Conservation (phyloP, 495 filamentous ascomycete genomes). For the Penicillium lagena region DNA sequence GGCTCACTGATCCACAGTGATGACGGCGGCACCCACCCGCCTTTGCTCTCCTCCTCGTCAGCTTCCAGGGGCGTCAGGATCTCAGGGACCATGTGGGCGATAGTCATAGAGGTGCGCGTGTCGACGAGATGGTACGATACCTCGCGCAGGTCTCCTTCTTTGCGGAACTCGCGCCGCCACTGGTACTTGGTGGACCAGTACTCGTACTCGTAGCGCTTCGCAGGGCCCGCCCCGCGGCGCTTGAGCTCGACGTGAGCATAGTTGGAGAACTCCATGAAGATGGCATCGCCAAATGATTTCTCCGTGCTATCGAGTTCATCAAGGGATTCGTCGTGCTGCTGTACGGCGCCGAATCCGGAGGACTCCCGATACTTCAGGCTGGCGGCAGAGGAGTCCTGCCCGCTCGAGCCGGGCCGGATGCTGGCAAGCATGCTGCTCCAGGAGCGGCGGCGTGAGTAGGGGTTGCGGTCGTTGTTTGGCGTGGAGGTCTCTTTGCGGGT, state of each 20-base stretch:
- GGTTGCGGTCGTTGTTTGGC: constrained; percentile 20
- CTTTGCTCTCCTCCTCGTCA: constrained; percentile 66
- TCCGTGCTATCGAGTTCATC: too few relatives aligned
- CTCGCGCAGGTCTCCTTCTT: constrained; percentile 50
- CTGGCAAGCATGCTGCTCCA: constrained; percentile 69
- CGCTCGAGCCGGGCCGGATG: constrained; percentile 53
- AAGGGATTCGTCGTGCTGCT: constrained; percentile 16
- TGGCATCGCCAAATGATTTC: constrained; percentile 53
- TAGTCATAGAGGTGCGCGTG: constrained; percentile 49
- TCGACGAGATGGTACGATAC: constrained; percentile 75
- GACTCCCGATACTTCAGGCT: constrained; percentile 38
- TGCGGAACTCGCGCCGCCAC: constrained; percentile 71
- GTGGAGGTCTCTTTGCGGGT: constrained; percentile 61
- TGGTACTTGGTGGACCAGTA: constrained; percentile 85
- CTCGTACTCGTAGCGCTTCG: constrained; percentile 82
- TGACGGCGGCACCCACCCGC: constrained; percentile 88
- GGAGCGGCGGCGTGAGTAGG: constrained; percentile 45
- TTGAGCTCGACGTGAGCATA: constrained; percentile 88
- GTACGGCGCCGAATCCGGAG: constrained; percentile 51
- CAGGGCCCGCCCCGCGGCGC: constrained; percentile 59
- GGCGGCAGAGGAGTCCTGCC: constrained; percentile 8
- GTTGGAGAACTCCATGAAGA: constrained; percentile 92
- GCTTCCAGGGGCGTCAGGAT: constrained; percentile 62
- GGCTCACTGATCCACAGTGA: constrained; percentile 82
- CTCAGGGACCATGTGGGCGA: constrained; percentile 86